phyloP scores from a whole-genome alignment of 1,284 basidiomycete genomes.

The Cutaneotrichosporon mucoides region DNA sequence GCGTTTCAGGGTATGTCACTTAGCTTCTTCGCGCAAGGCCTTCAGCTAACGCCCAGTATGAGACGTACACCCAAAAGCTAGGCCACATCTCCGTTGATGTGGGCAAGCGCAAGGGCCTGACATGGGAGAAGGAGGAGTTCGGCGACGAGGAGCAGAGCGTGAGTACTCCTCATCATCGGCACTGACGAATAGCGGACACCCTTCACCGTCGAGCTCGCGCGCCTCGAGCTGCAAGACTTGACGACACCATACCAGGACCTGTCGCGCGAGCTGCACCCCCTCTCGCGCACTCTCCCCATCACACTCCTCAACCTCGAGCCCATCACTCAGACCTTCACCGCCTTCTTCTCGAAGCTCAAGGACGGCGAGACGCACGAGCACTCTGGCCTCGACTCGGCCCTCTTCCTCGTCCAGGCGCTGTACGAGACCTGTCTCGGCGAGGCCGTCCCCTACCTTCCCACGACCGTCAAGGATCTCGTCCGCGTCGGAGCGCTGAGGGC shows the following conservation, averaged over 20 bases:
- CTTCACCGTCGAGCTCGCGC: slow-evolving; percentile 43
- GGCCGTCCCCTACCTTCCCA: slow-evolving; percentile 27
- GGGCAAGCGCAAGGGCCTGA: slow-evolving; percentile 41
- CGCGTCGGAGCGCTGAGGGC: slow-evolving; percentile 37
- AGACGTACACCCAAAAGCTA: slow-evolving; percentile 45
- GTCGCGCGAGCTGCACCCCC: slow-evolving; percentile 57
- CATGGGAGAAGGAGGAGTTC: slow-evolving; percentile 44
- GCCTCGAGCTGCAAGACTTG: slow-evolving; percentile 60
- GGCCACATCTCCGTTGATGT: slow-evolving; percentile 43
- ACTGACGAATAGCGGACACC: slow-evolving; percentile 35
- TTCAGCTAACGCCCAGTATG: slow-evolving; percentile 28
- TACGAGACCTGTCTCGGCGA: slow-evolving; percentile 52
- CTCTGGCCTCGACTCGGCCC: slow-evolving; percentile 43
- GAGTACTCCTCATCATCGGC: slow-evolving; percentile 6
- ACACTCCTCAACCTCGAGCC: slow-evolving; percentile 73
- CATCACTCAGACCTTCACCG: slow-evolving; percentile 49
- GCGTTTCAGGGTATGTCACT: slow-evolving; percentile 36
- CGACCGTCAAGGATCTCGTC: slow-evolving; percentile 29
- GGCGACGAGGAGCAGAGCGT: slow-evolving; percentile 42
- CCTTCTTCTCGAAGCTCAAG: slow-evolving; percentile 53
- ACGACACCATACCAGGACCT: slow-evolving; percentile 70
- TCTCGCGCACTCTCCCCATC: slow-evolving; percentile 72
- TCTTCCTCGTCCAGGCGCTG: slow-evolving; percentile 42
- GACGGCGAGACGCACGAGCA: slow-evolving; percentile 34
- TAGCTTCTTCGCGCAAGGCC: neutral